Base-by-base conservation (phyloP, 2,329 filamentous ascomycete genomes). In the Colletotrichum shisoi region DNA sequence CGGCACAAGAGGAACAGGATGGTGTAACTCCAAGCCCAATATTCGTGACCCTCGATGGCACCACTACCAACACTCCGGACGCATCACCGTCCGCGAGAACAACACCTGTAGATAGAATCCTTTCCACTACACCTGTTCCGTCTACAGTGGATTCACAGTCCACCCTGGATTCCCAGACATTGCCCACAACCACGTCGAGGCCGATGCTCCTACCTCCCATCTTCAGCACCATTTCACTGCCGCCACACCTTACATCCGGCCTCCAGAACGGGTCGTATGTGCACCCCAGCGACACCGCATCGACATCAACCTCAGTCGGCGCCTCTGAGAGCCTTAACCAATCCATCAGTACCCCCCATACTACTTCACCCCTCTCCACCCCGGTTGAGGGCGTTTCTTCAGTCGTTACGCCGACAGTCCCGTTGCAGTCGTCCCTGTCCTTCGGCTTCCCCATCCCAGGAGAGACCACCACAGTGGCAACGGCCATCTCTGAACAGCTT, bases 1-100 rank as follows among this genome's bases (percentile, higher is more conserved):
- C 17, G 8, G 48, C 44, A 6, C 57, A 61, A 19, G 21, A 62
- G 17, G 60, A 70, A 17, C 45, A 67, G 8, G 69, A 67, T 51
- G 67, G 62, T 17, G 40, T 45, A 19, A 68, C 69, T 4, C 69
- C 69, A 44, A 70, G 56, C 24, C 69, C 69, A 31, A 64, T 70
- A 34, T 70, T 70, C 40, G 57, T 62, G 9, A 70, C 69, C 27
- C 52, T 70, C 17, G 54, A 57, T 9, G 52, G 58, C 44, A 21
- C 56, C 6, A 52, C 57, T 24, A 53, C 45, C 19, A 21, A 49
- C 21, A 17, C 34, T 19, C 21, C 56, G 8, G 48, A 37, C 12
- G 46, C 65, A 39, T 57, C 63, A 12, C 56, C 24, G 37, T 19
- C 52, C 4, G 27, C 48, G 37, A 31, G 27, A 31, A 51, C 48